phyloP scores from a whole-genome alignment of 768 basidiomycete species.

The Suillus decipiens region DNA sequence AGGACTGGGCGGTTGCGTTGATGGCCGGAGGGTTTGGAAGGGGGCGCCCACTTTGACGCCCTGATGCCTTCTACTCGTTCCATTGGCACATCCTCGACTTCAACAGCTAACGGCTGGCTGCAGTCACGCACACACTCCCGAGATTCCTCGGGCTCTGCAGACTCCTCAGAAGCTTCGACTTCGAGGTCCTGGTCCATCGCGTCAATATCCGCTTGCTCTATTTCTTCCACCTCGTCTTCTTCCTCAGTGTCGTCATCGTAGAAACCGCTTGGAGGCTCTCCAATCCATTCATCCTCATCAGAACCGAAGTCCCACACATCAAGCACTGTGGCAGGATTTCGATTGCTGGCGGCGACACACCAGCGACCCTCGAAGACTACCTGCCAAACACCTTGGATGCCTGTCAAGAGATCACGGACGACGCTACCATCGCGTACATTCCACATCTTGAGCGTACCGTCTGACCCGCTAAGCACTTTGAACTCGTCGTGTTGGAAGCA shows the following conservation, averaged over 20 bases:
- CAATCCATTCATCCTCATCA: conserved; percentile 76
- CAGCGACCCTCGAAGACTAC: conserved; percentile 93
- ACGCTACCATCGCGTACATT: conserved; percentile 85
- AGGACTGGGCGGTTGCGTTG: conserved; percentile 19
- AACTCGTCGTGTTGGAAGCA: conserved; percentile 99
- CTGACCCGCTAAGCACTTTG: conserved; percentile 93
- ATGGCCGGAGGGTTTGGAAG: conserved; percentile 20
- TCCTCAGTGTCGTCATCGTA: conserved; percentile 70
- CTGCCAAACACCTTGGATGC: conserved; percentile 97
- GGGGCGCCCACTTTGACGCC: conserved; percentile 32
- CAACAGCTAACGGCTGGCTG: conserved; percentile 27
- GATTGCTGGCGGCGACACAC: conserved; percentile 92
- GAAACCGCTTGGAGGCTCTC: conserved; percentile 72
- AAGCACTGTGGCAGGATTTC: conserved; percentile 72
- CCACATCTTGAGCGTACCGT: conserved; percentile 99
- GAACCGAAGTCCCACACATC: conserved; percentile 91
- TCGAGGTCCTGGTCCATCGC: conserved; percentile 72
- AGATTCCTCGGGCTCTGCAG: conserved; percentile 29
- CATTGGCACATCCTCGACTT: conserved; percentile 35
- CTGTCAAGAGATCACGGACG: conserved; percentile 85
- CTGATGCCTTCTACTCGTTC: conserved; percentile 30
- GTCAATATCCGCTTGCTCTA: conserved; percentile 62
- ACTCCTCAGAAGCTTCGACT: conserved; percentile 34
- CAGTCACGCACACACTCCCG: conserved; percentile 30
- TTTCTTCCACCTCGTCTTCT: conserved; percentile 39